Percentiles rank a stretch among this genome's conserved stretches.
These are phyloP conservation scores for Candida tropicalis DNA, from an alignment of 1,139 yeast species.

Conservation along the genomic window DNA sequence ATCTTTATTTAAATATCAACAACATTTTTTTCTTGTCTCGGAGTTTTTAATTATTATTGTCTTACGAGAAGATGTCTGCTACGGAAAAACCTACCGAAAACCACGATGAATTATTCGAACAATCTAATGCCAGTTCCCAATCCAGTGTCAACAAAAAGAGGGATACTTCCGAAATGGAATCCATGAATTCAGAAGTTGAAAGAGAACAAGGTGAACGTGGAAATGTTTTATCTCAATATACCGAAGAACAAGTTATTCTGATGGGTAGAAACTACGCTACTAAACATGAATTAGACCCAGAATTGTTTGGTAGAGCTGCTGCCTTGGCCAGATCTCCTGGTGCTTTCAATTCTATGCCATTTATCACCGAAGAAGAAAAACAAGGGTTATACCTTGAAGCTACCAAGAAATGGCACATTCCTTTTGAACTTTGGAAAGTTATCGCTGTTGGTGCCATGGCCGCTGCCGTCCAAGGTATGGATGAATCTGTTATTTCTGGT, in stretches of 20 bases:
- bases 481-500: conserved; percentile 85
- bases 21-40: not conserved
- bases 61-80: not conserved
- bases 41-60: not conserved
- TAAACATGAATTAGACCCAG: conserved; percentile 63
- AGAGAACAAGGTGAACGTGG: conserved; percentile 38
- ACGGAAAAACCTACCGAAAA: conserved; percentile 8
- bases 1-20: not conserved
- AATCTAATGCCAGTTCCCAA: conserved; percentile 20
- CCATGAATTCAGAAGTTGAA: conserved; percentile 26
- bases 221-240: conserved; percentile 64
- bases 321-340: conserved; percentile 71
- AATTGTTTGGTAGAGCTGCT: conserved; percentile 72
- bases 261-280: conserved; percentile 74
- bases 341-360: conserved; percentile 59
- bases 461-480: conserved; percentile 94
- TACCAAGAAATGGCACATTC: conserved; percentile 69
- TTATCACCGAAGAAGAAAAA: conserved; percentile 62
- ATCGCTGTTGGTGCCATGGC: conserved; percentile 81
- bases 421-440: conserved; percentile 59
- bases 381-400: conserved; percentile 53
- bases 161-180: conserved; percentile 27
- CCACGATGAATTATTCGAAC: conserved; percentile 21
- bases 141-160: conserved; percentile 24
- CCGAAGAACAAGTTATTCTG: conserved; percentile 64